Conservation (phyloP, 2,329 filamentous ascomycete genomes). For the Alternaria dauci region DNA sequence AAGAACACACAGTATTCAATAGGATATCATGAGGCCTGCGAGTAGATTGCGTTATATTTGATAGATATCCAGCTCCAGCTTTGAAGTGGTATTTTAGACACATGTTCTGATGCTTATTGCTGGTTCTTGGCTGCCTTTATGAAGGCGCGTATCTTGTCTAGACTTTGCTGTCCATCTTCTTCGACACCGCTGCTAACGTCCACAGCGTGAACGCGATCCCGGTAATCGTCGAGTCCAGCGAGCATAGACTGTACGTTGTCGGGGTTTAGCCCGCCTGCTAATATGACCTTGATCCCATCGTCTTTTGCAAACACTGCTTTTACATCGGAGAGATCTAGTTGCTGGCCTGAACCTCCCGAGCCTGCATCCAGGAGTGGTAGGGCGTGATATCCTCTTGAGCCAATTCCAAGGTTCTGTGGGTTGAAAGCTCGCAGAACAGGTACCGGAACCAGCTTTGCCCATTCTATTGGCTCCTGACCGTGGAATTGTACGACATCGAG, state of each 20-base stretch:
- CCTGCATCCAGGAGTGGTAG: slow-evolving; percentile 88
- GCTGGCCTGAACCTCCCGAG: slow-evolving; percentile 79
- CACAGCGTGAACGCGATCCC: slow-evolving; percentile 76
- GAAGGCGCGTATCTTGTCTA: slow-evolving; percentile 83
- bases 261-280: slow-evolving; percentile 85
- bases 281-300: slow-evolving; percentile 73
- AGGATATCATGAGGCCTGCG: neutral
- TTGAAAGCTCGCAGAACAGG: slow-evolving; percentile 89
- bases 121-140: slow-evolving; percentile 70
- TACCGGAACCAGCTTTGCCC: slow-evolving; percentile 87
- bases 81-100: neutral
- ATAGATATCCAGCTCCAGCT: neutral
- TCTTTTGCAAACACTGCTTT: slow-evolving; percentile 72
- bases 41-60: neutral
- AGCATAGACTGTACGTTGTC: slow-evolving; percentile 78
- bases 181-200: slow-evolving; percentile 97
- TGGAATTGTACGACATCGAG: slow-evolving; percentile 94
- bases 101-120: slow-evolving; percentile 1
- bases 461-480: slow-evolving; percentile 90
- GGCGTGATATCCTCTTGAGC: slow-evolving; percentile 79
- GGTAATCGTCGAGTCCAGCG: slow-evolving; percentile 66
- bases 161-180: slow-evolving; percentile 75
- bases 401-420: slow-evolving; percentile 76
- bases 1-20: neutral
- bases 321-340: slow-evolving; percentile 76